Conservation (phyloP, 495 filamentous ascomycete species). For the Penicillium turbatum region DNA sequence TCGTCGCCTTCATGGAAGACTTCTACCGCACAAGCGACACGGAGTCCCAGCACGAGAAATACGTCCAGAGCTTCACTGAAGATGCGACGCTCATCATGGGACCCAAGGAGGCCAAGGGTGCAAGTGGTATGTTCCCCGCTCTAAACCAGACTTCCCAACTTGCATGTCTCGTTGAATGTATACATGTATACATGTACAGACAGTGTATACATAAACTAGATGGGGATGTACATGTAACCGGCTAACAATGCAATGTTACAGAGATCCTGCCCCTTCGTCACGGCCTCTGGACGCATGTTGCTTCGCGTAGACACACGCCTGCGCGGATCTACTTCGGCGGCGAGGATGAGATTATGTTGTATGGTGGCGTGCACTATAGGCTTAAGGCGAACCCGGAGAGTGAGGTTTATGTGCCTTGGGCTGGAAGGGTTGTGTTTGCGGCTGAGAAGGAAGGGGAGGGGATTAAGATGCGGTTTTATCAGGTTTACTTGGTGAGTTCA, state of each 20-base stretch:
- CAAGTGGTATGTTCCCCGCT: constrained; percentile 44
- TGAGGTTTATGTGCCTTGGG: constrained; percentile 49
- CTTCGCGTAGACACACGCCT: constrained; percentile 46
- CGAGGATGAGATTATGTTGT: constrained; percentile 56
- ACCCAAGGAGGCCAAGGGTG: constrained; percentile 45
- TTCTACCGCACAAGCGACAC: constrained; percentile 59
- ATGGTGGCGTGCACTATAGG: constrained; percentile 53
- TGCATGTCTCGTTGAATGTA: neutral
- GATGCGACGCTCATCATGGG: constrained; percentile 57
- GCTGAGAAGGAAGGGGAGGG: constrained; percentile 34
- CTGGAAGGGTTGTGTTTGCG: constrained; percentile 50
- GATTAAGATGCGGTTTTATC: constrained; percentile 59
- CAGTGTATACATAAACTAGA: too few relatives aligned
- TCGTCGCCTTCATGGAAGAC: constrained; percentile 48
- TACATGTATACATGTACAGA: too few relatives aligned
- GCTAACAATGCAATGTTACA: constrained; percentile 19
- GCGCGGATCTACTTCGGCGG: constrained; percentile 51
- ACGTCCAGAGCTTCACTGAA: constrained; percentile 50
- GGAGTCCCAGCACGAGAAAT: constrained; percentile 51
- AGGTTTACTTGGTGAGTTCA: constrained; percentile 59
- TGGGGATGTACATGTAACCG: neutral
- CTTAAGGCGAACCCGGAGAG: constrained; percentile 46
- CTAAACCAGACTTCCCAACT: neutral
- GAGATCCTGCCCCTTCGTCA: constrained; percentile 53
- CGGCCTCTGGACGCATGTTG: constrained; percentile 54